These are phyloP conservation scores for Candida stauntonica DNA, from an alignment of 805 yeast genomes.

Conservation along the genomic window DNA sequence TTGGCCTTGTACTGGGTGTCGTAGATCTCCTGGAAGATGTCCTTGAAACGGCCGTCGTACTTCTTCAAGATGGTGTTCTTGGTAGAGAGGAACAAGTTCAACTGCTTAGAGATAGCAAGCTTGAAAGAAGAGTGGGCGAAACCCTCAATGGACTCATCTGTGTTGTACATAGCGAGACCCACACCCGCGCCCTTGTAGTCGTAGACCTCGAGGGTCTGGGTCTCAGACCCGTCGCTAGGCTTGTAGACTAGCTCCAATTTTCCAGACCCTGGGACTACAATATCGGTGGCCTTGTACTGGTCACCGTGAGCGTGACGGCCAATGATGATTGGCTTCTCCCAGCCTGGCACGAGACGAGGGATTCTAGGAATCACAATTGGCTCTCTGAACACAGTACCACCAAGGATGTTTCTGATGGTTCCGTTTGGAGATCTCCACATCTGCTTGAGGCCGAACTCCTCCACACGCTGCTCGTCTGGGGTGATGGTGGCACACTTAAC, in stretches of 20 bases:
- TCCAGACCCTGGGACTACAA: conserved; percentile 77
- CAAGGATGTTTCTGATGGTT: conserved; percentile 89
- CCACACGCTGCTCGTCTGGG: conserved; percentile 92
- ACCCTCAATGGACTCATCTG: conserved; percentile 86
- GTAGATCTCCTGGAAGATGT: conserved; percentile 49
- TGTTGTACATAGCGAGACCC: conserved; percentile 92
- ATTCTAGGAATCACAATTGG: conserved; percentile 87
- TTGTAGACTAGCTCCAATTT: conserved; percentile 71
- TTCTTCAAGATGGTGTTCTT: conserved; percentile 91
- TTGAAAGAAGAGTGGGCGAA: conserved; percentile 91
- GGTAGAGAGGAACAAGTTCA: conserved; percentile 84
- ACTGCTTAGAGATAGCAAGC: conserved; percentile 71
- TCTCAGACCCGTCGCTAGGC: conserved; percentile 58
- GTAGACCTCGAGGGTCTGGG: conserved; percentile 56
- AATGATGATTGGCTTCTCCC: conserved; percentile 94
- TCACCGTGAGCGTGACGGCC: conserved; percentile 98
- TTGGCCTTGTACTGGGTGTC: conserved; percentile 68
- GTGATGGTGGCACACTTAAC: conserved; percentile 98
- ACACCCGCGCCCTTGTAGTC: conserved; percentile 67
- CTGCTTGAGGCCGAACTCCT: conserved; percentile 84
- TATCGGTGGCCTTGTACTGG: conserved; percentile 91
- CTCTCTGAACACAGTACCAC: conserved; percentile 96
- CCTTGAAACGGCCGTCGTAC: conserved; percentile 95
- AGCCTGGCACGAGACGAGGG: conserved; percentile 83
- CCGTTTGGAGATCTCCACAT: conserved; percentile 99